Percentiles rank a stretch among this genome's conserved stretches.
phyloP scores from a whole-genome alignment of 495 filamentous ascomycete species.

The Hypomontagnella submonticulosa region DNA sequence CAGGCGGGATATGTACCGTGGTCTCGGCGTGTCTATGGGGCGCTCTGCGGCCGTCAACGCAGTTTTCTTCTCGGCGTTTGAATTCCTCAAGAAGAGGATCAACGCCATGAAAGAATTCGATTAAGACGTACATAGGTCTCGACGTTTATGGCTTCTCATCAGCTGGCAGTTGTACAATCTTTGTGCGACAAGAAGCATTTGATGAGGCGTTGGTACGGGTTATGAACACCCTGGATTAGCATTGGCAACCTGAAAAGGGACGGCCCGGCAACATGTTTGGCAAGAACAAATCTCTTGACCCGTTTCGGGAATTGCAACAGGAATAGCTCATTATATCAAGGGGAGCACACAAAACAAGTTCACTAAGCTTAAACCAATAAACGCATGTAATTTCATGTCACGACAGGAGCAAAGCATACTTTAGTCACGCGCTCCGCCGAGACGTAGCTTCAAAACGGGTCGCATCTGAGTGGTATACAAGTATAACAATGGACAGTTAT shows the following conservation, averaged over 20 bases:
- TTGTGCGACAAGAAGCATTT: conserved; percentile 27
- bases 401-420: conserved; percentile 20
- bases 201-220: conserved; percentile 34
- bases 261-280: conserved; percentile 30
- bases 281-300: conserved; percentile 27
- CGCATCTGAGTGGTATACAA: conserved; percentile 24
- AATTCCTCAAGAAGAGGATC: conserved; percentile 78
- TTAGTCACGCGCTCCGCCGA: conserved; percentile 22
- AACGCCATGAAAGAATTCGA: conserved; percentile 63
- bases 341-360: conserved; percentile 25
- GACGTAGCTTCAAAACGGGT: conserved; percentile 17
- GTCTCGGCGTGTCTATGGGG: conserved; percentile 81
- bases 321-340: conserved; percentile 27
- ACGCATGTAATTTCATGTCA: conserved; percentile 42
- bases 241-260: conserved; percentile 32
- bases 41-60: conserved; percentile 79
- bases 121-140: conserved; percentile 2
- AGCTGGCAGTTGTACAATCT: conserved; percentile 28
- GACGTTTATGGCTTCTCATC: conserved; percentile 1
- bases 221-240: conserved; percentile 23
- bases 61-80: conserved; percentile 82
- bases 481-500: conserved; percentile 13
- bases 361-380: conserved; percentile 37
- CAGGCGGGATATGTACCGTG: conserved; percentile 76
- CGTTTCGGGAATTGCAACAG: conserved; percentile 24